Evolutionary conservation across 2,329 filamentous ascomycete species (phyloP).

Genomic region (Beauveria australis): DNA sequence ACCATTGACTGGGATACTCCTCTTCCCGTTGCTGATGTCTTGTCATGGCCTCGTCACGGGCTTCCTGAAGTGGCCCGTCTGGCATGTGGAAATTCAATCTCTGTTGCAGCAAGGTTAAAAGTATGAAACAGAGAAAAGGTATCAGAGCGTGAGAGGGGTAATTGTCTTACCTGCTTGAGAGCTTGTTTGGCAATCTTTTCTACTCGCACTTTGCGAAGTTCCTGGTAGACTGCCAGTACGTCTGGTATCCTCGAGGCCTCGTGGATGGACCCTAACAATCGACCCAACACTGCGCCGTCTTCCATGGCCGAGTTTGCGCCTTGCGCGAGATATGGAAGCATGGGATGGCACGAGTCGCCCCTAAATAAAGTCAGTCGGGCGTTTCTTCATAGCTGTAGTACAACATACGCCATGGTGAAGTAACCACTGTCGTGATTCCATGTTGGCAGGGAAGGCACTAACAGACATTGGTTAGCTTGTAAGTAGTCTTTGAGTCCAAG

Average conservation of each 20-base stretch:
- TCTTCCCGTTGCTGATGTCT: neutral
- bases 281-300: slow-evolving; percentile 58
- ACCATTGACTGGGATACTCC: neutral
- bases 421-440: neutral
- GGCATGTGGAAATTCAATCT: neutral
- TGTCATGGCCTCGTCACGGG: neutral
- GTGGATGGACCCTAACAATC: slow-evolving; percentile 43
- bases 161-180: slow-evolving; percentile 34
- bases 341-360: slow-evolving; percentile 56
- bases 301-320: slow-evolving; percentile 61
- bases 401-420: neutral
- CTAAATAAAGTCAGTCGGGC: slow-evolving; percentile 15
- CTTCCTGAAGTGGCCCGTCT: neutral
- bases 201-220: slow-evolving; percentile 38
- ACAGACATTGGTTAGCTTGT: slow-evolving; percentile 27
- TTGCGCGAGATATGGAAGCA: slow-evolving; percentile 56
- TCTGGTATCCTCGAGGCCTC: slow-evolving; percentile 36
- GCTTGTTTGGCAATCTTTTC: slow-evolving; percentile 53
- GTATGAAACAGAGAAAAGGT: neutral
- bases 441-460: slow-evolving; percentile 13
- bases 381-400: neutral
- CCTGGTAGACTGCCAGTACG: slow-evolving; percentile 37
- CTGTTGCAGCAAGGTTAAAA: neutral
- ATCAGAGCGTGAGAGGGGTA: neutral
- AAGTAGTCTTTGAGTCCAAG: neutral